Base-by-base conservation (phyloP, 1,284 basidiomycete genomes). In the Caloboletus firmus region DNA sequence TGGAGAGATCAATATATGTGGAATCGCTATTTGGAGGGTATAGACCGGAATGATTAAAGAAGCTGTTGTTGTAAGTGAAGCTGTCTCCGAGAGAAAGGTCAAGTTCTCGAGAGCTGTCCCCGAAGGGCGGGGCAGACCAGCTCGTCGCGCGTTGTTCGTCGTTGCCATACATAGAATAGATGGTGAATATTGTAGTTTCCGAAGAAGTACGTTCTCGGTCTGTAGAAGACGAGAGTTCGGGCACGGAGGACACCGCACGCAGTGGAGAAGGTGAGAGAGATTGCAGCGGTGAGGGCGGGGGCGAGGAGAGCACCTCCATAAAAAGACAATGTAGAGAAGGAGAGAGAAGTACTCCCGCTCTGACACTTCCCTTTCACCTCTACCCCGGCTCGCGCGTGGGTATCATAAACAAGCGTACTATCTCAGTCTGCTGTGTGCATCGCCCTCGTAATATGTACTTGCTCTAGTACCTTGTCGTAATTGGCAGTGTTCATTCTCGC, bases 81-180 rank as follows among this genome's bases (percentile, higher is more conserved):
- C 55, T 65, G 59, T 73, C 64, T 30, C 71, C 71, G 8, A 69
- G 54, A 10, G 71, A 62, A 18, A 69, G 45, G 61, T 73, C 68
- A 32, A 70, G 71, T 42, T 72, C 69, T 20, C 63, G 59, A 15
- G 68, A 54, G 32, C 40, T 36, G 49, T 49, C 57, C 63, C 64
- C 73, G 49, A 67, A 67, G 53, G 64, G 66, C 28, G 70, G 65
- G 62, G 72, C 64, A 71, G 73, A 69, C 76, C 73, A 74, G 76
- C 72, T 74, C 55, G 65, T n/a, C n/a, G n/a, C 61, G 63, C 72
- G 62, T 62, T 74, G 62, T 59, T 72, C 62, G 37, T 78, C 75
- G 62, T 81, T 79, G 44, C 79, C 79, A 68, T 90, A 91, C 88
- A 90, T 91, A 47, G 85, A 89, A 69, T 89, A 91, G 52, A 91